Evolutionary conservation across 139 green algal species (phyloP), one percentile per base, ranked within the genome.

Genomic region (Coelastrella sp.): DNA sequence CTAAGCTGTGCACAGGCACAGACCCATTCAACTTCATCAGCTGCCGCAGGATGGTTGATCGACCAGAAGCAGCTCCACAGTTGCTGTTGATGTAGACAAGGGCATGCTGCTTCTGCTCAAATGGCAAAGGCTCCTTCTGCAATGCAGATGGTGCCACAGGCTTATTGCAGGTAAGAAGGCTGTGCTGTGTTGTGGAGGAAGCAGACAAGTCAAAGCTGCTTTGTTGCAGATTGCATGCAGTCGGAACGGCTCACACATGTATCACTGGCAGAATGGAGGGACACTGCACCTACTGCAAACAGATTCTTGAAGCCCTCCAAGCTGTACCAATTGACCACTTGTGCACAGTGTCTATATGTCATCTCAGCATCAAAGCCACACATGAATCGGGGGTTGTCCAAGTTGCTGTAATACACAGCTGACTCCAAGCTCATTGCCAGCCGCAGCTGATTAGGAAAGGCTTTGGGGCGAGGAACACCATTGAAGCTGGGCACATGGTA

Each of bases 1-100:
- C 84, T 0, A 68, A 25, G 61, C 66, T 81, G 68, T 88, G 84
- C 84, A 88, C 66, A 25, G 84, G 68, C 84, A 88, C 84, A 20
- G 56, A 20, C 56, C 65, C 84, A 1, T 84, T 75, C 22, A 90
- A 73, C 8, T 7, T 8, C n/a, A 90, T 61, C n/a, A 84, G 59
- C 22, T n/a, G 73, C 56, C n/a, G 25, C 58, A 90, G 25, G 6
- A 90, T 84, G 11, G 61, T 11, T 35, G 17, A 22, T 56, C 85
- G 72, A 19, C 73, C 24, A 14, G 22, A 60, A 8, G 17, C 19
- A 49, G 85, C 73, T 9, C n/a, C 85, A 49, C 85, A 90, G 57
- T 84, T 84, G 49, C 70, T 89, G 49, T 90, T 84, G 73, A 90
- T 78, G 85, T 84, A 90, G 4, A 27, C 85, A 6, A 90, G 35